Percentiles rank a stretch among this genome's conserved stretches.
Conservation (phyloP, 2,329 filamentous ascomycete genomes). For the Epichloe sibirici region DNA sequence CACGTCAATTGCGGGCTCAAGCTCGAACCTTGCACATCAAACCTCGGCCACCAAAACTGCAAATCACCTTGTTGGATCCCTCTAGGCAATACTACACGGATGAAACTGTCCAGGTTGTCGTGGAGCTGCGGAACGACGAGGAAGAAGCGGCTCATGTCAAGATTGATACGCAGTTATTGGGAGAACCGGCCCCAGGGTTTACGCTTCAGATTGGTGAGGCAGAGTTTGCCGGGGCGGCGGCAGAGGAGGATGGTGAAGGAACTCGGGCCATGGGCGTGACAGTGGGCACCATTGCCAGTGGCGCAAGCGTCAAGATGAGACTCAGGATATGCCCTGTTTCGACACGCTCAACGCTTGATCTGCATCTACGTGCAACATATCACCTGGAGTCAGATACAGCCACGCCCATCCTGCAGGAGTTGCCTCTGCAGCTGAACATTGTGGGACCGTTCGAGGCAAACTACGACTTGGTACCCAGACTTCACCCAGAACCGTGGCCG, state of each 20-base stretch:
- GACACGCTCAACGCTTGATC: slow-evolving; percentile 44
- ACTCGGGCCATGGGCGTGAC: slow-evolving; percentile 28
- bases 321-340: slow-evolving; percentile 39
- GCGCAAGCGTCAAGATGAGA: slow-evolving; percentile 29
- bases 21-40: slow-evolving; percentile 56
- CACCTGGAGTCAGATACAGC: slow-evolving; percentile 66
- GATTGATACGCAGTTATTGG: slow-evolving; percentile 56
- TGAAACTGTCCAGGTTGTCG: slow-evolving; percentile 55
- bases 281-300: slow-evolving; percentile 35
- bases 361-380: slow-evolving; percentile 66
- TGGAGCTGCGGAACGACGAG: slow-evolving; percentile 72
- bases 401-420: slow-evolving; percentile 66
- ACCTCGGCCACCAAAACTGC: slow-evolving; percentile 85
- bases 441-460: slow-evolving; percentile 82
- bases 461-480: slow-evolving; percentile 71
- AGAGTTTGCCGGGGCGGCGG: slow-evolving; percentile 16
- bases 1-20: slow-evolving; percentile 35
- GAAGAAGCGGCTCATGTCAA: slow-evolving; percentile 63
- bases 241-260: slow-evolving; percentile 26
- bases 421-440: slow-evolving; percentile 57
- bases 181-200: slow-evolving; percentile 38
- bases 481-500: slow-evolving; percentile 74
- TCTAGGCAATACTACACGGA: slow-evolving; percentile 73
- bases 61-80: slow-evolving; percentile 52
- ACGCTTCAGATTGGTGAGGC: slow-evolving; percentile 26